phyloP scores from a whole-genome alignment of 768 basidiomycete species.

The Dacryopinax spathularia region DNA sequence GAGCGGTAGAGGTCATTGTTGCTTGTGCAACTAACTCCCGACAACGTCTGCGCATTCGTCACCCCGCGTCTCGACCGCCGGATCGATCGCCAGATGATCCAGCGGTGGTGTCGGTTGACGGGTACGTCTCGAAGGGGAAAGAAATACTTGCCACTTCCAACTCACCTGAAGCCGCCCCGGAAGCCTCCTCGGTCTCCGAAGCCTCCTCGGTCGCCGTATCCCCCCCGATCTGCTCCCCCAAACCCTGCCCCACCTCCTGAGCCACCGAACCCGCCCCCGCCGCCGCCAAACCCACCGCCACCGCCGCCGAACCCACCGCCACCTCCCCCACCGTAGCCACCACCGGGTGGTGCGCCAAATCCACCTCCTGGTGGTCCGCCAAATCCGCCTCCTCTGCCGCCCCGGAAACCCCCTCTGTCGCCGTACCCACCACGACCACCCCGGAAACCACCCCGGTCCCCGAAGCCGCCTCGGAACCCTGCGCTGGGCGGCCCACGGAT shows the following conservation, averaged over 20 bases:
- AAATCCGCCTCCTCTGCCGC: not conserved
- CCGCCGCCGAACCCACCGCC: not conserved
- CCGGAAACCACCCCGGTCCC: constrained; percentile 19
- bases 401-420: constrained; percentile 5
- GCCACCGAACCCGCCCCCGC: constrained; percentile 14
- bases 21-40: not conserved
- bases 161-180: constrained; percentile 15
- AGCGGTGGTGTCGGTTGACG: not conserved
- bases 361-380: constrained; percentile 8
- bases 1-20: not conserved
- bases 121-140: not conserved
- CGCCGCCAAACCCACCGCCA: constrained; percentile 6
- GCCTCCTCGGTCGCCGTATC: constrained; percentile 21
- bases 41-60: not conserved
- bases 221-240: constrained; percentile 24
- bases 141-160: not conserved
- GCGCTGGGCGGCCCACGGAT: constrained; percentile 35
- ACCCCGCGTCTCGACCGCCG: no score
- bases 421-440: constrained; percentile 20
- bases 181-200: constrained; percentile 18
- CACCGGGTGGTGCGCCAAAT: not conserved
- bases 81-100: not conserved
- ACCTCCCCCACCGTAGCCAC: constrained; percentile 7
- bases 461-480: constrained; percentile 28
- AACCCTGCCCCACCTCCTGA: constrained; percentile 16